Percentiles rank a stretch among this genome's conserved stretches.
phyloP scores from a whole-genome alignment of 345 rosid genomes.

The Brassica juncea region DNA sequence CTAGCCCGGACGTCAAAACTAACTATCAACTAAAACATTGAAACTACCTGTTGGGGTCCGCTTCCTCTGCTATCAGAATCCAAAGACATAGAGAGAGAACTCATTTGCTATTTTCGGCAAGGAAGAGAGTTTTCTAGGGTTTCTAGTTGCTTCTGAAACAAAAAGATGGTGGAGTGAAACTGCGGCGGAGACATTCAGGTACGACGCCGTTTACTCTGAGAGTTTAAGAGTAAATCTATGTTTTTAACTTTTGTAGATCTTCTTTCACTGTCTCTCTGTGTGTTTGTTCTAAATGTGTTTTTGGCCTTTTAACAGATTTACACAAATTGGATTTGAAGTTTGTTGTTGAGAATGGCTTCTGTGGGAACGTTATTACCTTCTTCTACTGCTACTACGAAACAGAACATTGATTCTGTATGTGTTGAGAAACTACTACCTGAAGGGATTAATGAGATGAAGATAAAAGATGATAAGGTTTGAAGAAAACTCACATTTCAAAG shows the following conservation, averaged over 20 bases:
- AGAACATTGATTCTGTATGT: conserved; percentile 25
- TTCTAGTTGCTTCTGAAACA: conserved; percentile 17
- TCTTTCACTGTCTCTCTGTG: not conserved
- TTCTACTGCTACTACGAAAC: conserved; percentile 29
- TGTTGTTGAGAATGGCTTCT: conserved; percentile 33
- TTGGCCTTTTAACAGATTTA: conserved; percentile 20
- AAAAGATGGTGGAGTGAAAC: not conserved
- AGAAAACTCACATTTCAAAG: not conserved
- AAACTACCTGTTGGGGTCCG: conserved; percentile 48
- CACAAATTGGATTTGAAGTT: not conserved
- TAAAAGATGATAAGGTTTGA: conserved; percentile 57
- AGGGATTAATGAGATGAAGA: conserved; percentile 68
- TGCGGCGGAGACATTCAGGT: conserved; percentile 33
- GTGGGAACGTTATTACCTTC: conserved; percentile 30
- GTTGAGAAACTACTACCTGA: conserved; percentile 53
- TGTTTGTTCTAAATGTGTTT: not conserved
- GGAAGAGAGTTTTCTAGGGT: conserved; percentile 29
- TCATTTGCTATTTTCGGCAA: conserved; percentile 24
- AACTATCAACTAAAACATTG: conserved; percentile 47
- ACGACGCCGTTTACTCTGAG: not conserved
- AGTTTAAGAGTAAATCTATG: conserved; percentile 7
- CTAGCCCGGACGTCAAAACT: conserved; percentile 52
- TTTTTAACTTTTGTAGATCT: not conserved
- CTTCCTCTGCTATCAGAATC: conserved; percentile 13
- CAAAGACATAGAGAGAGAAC: not conserved